Conservation (phyloP, 2,329 filamentous ascomycete genomes). For the Plenodomus tracheiphilus region DNA sequence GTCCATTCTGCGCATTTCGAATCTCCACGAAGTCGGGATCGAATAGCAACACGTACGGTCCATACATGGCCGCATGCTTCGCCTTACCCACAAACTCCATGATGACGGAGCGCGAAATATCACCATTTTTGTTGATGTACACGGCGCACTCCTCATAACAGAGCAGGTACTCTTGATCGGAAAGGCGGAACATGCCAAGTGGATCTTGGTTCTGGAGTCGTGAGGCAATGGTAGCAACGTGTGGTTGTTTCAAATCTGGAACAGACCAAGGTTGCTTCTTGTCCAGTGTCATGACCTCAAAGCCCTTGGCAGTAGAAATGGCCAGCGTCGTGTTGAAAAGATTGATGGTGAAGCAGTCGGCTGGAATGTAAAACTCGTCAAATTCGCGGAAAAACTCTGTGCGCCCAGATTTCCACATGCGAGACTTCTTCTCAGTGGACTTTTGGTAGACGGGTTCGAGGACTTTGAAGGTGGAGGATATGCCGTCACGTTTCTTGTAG, state of each 20-base stretch:
- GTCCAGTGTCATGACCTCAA: slow-evolving; percentile 94
- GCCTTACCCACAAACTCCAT: slow-evolving; percentile 99
- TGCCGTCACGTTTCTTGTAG: slow-evolving; percentile 93
- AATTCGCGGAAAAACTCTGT: slow-evolving; percentile 98
- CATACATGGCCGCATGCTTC: slow-evolving; percentile 82
- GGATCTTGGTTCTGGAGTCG: slow-evolving; percentile 83
- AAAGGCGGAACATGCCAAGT: slow-evolving; percentile 93
- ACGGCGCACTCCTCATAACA: slow-evolving; percentile 96
- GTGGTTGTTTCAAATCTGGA: slow-evolving; percentile 77
- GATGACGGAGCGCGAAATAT: slow-evolving; percentile 89
- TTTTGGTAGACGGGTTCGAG: slow-evolving; percentile 96
- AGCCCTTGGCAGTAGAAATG: slow-evolving; percentile 86
- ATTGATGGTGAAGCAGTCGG: slow-evolving; percentile 93
- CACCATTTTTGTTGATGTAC: slow-evolving; percentile 97
- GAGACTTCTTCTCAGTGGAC: slow-evolving; percentile 78
- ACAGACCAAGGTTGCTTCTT: slow-evolving; percentile 96
- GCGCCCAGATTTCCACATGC: slow-evolving; percentile 69
- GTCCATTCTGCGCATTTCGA: slow-evolving; percentile 92
- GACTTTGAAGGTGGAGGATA: slow-evolving; percentile 95
- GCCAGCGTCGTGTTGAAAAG: slow-evolving; percentile 94
- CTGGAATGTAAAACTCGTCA: slow-evolving; percentile 97
- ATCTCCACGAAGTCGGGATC: slow-evolving; percentile 97
- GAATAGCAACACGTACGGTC: slow-evolving; percentile 89
- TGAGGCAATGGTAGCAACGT: slow-evolving; percentile 81
- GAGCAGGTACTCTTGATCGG: slow-evolving; percentile 78